Percentiles rank a stretch among this genome's conserved stretches.
These are phyloP conservation scores for Umbilicus rupestris DNA, from an alignment of 164 flowering plant species.

Conservation along the genomic window DNA sequence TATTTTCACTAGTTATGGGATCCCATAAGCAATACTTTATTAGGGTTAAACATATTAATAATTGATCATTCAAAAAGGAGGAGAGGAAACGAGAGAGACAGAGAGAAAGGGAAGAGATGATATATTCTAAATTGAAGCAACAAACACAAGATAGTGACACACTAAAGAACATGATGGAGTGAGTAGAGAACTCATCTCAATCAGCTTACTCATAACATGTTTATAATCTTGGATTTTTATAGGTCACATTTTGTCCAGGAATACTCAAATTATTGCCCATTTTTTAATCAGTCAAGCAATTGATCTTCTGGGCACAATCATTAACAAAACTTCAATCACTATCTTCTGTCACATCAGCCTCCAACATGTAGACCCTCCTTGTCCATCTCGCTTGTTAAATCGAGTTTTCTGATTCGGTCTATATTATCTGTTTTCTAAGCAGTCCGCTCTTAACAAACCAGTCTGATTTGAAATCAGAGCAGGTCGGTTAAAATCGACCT, in stretches of 20 bases:
- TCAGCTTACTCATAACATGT: not conserved
- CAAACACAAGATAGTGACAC: conserved; percentile 7
- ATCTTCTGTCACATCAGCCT: not conserved
- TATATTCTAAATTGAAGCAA: too few relatives aligned
- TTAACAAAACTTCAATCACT: conserved; percentile 5
- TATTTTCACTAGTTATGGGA: conserved; percentile 3
- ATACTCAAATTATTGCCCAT: not conserved
- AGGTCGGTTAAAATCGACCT: too few relatives aligned
- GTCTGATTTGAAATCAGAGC: too few relatives aligned
- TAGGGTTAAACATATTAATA: conserved; percentile 5
- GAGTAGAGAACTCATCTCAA: conserved; percentile 1
- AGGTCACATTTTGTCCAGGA: conserved; percentile 1
- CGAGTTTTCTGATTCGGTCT: too few relatives aligned
- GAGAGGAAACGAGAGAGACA: not conserved
- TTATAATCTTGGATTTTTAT: not conserved
- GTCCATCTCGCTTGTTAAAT: too few relatives aligned
- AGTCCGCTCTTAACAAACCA: too few relatives aligned
- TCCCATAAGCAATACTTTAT: not conserved
- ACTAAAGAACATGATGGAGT: conserved; percentile 1
- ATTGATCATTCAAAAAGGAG: not conserved
- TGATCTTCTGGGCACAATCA: not conserved
- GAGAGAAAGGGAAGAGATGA: too few relatives aligned
- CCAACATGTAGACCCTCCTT: conserved; percentile 9
- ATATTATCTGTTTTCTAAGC: too few relatives aligned
- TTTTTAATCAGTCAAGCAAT: not conserved